Conservation (phyloP, 2,329 filamentous ascomycete genomes). For the Metarhizium rileyi region DNA sequence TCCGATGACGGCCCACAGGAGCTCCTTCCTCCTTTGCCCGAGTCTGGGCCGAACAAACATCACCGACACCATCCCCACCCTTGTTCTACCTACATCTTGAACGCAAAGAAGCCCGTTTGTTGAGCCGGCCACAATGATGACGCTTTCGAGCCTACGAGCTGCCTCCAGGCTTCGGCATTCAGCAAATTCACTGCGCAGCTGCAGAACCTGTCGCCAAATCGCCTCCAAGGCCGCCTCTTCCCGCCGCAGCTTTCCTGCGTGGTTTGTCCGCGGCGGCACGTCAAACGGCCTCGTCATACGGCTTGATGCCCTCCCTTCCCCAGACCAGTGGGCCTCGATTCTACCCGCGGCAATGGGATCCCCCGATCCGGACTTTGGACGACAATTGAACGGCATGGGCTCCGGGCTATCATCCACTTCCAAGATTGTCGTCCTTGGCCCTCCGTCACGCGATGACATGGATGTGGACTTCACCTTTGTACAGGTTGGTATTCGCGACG, state of each 20-base stretch:
- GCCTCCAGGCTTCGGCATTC: too few relatives aligned
- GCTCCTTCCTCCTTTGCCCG: too few relatives aligned
- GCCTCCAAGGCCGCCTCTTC: not conserved
- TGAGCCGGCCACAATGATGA: not conserved
- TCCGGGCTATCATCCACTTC: constrained; percentile 59
- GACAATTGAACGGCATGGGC: constrained; percentile 65
- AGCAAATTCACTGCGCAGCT: too few relatives aligned
- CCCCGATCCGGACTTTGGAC: constrained; percentile 50
- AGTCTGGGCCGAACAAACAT: too few relatives aligned
- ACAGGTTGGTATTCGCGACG: constrained; percentile 53
- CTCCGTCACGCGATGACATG: constrained; percentile 34
- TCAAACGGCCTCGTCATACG: constrained; percentile 52
- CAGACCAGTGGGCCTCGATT: constrained; percentile 33
- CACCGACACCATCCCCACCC: too few relatives aligned
- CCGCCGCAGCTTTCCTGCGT: constrained; percentile 26
- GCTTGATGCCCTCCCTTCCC: constrained; percentile 24
- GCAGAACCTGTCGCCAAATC: not conserved
- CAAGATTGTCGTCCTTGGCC: constrained; percentile 59
- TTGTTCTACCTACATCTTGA: too few relatives aligned
- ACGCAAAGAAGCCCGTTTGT: too few relatives aligned
- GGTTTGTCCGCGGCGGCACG: constrained; percentile 52
- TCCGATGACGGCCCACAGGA: too few relatives aligned
- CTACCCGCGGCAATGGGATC: constrained; percentile 53
- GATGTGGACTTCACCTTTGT: constrained; percentile 66
- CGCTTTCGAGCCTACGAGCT: too few relatives aligned